Percentiles rank a stretch among this genome's conserved stretches.
phyloP scores from a whole-genome alignment of 495 filamentous ascomycete genomes.

The Aspergillus nidulans region DNA sequence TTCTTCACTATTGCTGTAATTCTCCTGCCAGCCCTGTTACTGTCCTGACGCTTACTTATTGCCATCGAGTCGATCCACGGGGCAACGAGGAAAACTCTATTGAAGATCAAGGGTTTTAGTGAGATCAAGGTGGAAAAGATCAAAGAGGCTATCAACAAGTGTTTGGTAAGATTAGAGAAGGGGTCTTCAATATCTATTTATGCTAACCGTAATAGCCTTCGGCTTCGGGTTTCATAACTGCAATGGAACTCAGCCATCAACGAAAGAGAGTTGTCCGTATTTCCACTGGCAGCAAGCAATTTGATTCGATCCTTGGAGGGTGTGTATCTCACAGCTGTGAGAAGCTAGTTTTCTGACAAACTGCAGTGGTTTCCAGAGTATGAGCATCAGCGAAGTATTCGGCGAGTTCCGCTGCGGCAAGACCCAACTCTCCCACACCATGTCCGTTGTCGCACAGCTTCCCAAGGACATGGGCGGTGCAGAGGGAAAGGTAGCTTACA shows the following conservation, averaged over 20 bases:
- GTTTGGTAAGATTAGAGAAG: slow-evolving; percentile 45
- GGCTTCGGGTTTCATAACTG: slow-evolving; percentile 69
- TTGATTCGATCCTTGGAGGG: slow-evolving; percentile 69
- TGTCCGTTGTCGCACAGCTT: slow-evolving; percentile 62
- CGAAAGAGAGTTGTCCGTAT: slow-evolving; percentile 66
- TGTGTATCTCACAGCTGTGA: slow-evolving; percentile 21
- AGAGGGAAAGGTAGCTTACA: slow-evolving; percentile 75
- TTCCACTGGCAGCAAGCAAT: slow-evolving; percentile 71
- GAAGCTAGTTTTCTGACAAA: not conserved
- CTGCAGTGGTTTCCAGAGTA: slow-evolving; percentile 68
- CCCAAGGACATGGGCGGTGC: slow-evolving; percentile 64
- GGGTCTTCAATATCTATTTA: not conserved
- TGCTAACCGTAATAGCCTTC: slow-evolving; percentile 46
- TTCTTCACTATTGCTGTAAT: slow-evolving; percentile 68
- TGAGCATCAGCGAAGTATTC: slow-evolving; percentile 73
- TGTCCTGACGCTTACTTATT: slow-evolving; percentile 1
- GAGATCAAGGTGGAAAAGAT: slow-evolving; percentile 80
- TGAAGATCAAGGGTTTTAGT: slow-evolving; percentile 77
- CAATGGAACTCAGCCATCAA: slow-evolving; percentile 64
- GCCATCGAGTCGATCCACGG: slow-evolving; percentile 56
- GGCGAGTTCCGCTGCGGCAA: slow-evolving; percentile 77
- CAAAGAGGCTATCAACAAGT: slow-evolving; percentile 72
- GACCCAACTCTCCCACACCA: slow-evolving; percentile 65
- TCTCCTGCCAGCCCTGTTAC: not conserved
- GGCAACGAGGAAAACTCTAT: slow-evolving; percentile 59